A percentile compares a stretch with the other conserved stretches of the same genome.
These are phyloP conservation scores for Diaporthe citriasiana DNA, from an alignment of 2,329 filamentous ascomycete genomes.

Conservation along the genomic window DNA sequence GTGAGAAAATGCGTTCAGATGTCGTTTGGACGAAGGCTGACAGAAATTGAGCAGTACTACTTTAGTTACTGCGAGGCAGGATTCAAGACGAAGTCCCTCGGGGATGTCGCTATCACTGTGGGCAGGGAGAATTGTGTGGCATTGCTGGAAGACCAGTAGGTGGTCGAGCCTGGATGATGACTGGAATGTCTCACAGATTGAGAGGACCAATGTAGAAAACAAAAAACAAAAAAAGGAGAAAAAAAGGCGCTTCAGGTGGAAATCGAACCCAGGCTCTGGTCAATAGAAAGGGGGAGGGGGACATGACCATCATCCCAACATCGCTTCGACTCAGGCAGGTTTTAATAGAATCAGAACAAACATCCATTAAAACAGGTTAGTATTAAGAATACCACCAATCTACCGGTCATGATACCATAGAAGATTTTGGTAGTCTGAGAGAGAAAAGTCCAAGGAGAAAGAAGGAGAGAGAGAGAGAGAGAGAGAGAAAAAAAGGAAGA, in stretches of 20 bases:
- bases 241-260: background rate
- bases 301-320: background rate
- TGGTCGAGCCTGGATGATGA: no score
- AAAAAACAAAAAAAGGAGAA: background rate
- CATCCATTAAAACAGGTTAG: background rate
- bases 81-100: conserved; percentile 38
- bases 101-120: conserved; percentile 39
- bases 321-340: background rate
- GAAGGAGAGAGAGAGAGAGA: background rate
- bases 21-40: background rate
- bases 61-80: conserved; percentile 42
- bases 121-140: conserved; percentile 40
- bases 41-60: conserved; percentile 26
- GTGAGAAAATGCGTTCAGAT: conserved; percentile 9
- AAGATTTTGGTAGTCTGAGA: background rate
- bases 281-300: background rate
- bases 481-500: background rate
- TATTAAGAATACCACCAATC: no score
- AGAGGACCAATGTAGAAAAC: background rate
- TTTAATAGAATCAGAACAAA: background rate
- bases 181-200: no score
- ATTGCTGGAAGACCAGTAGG: conserved; percentile 28
- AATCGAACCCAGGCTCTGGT: background rate
- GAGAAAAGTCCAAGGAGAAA: background rate
- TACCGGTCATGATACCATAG: background rate